Conservation (phyloP, 257 asterid species). For the Solanum megistacrolobum region DNA sequence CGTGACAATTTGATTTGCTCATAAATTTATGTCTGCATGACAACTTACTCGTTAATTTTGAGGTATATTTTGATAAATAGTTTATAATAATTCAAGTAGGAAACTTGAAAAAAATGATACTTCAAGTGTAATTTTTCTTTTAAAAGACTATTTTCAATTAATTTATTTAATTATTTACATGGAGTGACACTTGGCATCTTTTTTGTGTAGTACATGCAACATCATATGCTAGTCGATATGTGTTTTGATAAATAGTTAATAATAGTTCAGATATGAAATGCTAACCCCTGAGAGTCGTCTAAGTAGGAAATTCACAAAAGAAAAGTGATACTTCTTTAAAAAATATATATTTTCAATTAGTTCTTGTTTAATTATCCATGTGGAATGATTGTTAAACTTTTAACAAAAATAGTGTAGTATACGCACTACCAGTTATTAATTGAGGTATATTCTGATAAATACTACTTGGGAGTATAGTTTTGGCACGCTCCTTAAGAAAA, state of each 20-base stretch:
- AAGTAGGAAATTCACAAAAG: neutral
- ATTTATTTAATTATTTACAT: neutral
- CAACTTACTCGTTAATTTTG: neutral
- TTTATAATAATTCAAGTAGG: neutral
- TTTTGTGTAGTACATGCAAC: neutral
- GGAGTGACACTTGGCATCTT: neutral
- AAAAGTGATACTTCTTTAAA: neutral
- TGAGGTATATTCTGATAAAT: neutral
- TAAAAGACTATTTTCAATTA: neutral
- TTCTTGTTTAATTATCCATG: neutral
- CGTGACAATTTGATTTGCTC: neutral
- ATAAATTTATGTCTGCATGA: neutral
- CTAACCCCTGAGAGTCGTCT: neutral
- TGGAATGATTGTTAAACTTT: neutral
- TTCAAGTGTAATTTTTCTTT: neutral
- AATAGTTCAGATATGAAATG: neutral
- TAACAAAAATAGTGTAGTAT: neutral
- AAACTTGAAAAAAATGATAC: neutral
- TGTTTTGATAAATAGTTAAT: neutral
- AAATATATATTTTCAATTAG: neutral
- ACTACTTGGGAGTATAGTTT: neutral
- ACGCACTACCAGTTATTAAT: neutral
- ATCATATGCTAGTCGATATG: neutral
- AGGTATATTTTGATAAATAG: neutral
- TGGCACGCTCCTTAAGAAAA: neutral